Evolutionary conservation across 192 early-diverging fungal genomes (phyloP).

Genomic region (Coemansia sp.): DNA sequence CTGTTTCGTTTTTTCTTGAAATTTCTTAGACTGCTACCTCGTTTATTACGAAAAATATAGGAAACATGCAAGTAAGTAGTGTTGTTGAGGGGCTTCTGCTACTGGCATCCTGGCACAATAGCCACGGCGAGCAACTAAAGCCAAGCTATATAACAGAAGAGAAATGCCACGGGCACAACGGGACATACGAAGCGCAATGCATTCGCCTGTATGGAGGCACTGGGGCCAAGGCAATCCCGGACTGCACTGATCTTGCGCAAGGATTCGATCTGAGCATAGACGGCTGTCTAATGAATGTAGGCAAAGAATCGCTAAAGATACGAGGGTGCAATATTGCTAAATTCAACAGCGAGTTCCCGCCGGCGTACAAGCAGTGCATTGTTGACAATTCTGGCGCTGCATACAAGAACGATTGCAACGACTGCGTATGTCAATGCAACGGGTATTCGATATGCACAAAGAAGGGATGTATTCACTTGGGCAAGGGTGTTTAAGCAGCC

Average conservation of each 20-base stretch:
- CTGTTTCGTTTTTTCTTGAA: background rate
- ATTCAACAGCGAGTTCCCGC: slow-evolving; percentile 19
- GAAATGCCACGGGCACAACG: slow-evolving; percentile 19
- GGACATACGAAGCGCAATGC: slow-evolving; percentile 18
- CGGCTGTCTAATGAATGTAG: slow-evolving; percentile 5
- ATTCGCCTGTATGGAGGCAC: slow-evolving; percentile 26
- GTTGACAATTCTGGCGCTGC: slow-evolving; percentile 12
- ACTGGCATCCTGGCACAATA: background rate
- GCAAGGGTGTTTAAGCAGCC: background rate
- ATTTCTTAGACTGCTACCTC: background rate
- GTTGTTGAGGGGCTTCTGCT: slow-evolving; percentile 3
- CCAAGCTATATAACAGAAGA: background rate
- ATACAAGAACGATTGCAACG: slow-evolving; percentile 22
- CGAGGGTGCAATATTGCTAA: slow-evolving; percentile 6
- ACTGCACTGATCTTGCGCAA: background rate
- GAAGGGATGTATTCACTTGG: slow-evolving; percentile 16
- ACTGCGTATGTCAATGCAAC: slow-evolving; percentile 22
- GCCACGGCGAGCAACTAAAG: background rate
- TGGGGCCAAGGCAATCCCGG: slow-evolving; percentile 5
- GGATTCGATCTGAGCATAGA: background rate
- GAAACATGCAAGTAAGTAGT: background rate
- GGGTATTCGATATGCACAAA: slow-evolving; percentile 23
- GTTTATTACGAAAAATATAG: background rate
- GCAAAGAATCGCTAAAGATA: background rate
- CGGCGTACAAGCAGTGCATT: slow-evolving; percentile 19